These are phyloP conservation scores for Chimonanthus praecox DNA, from an alignment of 164 flowering plant species.

Conservation along the genomic window DNA sequence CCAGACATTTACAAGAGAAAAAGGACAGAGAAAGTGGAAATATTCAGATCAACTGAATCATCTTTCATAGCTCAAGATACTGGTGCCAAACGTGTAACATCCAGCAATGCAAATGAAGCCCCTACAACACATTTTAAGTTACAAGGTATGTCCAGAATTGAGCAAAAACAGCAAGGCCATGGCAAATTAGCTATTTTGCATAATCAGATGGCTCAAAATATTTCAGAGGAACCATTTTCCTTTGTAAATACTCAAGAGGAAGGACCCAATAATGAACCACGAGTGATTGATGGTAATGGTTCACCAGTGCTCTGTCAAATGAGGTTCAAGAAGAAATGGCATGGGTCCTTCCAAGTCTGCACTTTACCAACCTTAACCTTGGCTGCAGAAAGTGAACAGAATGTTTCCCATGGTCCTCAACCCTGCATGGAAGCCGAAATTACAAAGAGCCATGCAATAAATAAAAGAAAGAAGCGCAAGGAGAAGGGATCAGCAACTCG, in stretches of 20 bases:
- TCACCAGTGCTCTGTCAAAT: conserved; percentile 8
- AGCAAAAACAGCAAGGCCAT: too few relatives aligned
- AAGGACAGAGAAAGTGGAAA: conserved; percentile 39
- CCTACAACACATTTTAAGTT: conserved; percentile 1
- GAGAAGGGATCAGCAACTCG: conserved; percentile 17
- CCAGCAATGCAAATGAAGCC: conserved; percentile 8
- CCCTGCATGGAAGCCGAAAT: conserved; percentile 31
- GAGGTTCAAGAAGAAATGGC: conserved; percentile 38
- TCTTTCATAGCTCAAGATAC: conserved; percentile 11
- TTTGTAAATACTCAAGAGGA: neutral
- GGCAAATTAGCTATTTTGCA: neutral
- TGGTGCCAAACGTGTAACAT: conserved; percentile 1
- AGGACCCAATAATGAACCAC: neutral
- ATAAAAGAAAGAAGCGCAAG: conserved; percentile 36
- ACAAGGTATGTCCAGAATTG: too few relatives aligned
- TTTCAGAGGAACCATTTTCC: neutral
- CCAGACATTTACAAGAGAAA: conserved; percentile 35
- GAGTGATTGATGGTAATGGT: conserved; percentile 12
- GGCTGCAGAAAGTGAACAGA: conserved; percentile 12
- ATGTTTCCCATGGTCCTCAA: conserved; percentile 12
- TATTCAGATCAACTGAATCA: conserved; percentile 10
- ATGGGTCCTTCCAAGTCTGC: conserved; percentile 18
- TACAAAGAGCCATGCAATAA: conserved; percentile 21
- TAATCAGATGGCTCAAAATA: neutral
- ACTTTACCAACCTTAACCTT: conserved; percentile 28